Evolutionary conservation across 83 land plant genomes (phyloP).

Genomic region (Picea abies): DNA sequence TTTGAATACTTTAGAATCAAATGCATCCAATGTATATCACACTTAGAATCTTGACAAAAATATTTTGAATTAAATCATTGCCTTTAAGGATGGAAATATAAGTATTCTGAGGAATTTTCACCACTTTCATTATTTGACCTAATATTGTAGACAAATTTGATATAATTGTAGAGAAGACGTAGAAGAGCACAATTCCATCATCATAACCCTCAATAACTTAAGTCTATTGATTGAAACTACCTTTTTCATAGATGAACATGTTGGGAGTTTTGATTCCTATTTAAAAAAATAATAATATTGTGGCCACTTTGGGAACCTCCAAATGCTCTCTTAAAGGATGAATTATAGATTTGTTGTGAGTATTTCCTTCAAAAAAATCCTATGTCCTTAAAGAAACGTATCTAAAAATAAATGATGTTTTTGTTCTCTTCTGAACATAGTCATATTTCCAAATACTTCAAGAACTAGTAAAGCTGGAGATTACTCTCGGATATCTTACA

Average conservation of each 20-base stretch:
- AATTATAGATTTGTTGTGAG: constrained; percentile 56
- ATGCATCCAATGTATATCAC: no score
- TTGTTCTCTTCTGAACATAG: neutral
- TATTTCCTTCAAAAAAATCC: constrained; percentile 70
- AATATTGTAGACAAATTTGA: constrained; percentile 34
- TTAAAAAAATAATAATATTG: constrained; percentile 71
- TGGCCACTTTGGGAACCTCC: constrained; percentile 52
- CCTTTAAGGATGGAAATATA: constrained; percentile 66
- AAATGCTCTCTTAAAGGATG: constrained; percentile 47
- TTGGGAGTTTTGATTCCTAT: constrained; percentile 61
- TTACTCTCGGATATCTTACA: no score
- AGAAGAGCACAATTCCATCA: constrained; percentile 91
- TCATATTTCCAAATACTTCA: no score
- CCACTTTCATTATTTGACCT: constrained; percentile 54
- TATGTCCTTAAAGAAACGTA: constrained; percentile 73
- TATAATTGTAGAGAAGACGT: constrained; percentile 62
- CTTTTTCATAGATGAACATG: constrained; percentile 56
- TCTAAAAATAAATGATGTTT: constrained; percentile 50
- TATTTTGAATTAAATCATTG: constrained; percentile 37
- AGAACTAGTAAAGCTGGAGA: no score
- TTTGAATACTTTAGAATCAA: no score
- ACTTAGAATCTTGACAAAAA: constrained; percentile 19
- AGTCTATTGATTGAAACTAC: constrained; percentile 67
- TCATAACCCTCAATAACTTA: constrained; percentile 79
- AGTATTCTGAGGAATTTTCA: constrained; percentile 40